Base-by-base conservation (phyloP, 2,329 filamentous ascomycete species). In the Aspergillus fructus region DNA sequence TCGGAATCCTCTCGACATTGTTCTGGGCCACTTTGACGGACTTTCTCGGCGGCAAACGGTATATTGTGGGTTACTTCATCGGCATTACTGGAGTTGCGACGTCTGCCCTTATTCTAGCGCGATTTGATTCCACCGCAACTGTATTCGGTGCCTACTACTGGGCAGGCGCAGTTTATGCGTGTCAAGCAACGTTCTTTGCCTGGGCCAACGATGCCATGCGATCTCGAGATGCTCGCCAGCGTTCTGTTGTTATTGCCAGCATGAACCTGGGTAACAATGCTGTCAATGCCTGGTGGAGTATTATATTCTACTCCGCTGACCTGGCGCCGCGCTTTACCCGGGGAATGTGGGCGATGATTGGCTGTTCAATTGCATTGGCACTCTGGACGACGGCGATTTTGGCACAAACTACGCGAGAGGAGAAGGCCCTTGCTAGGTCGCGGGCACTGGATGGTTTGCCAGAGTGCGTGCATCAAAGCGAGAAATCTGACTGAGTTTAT, bases 161-260 rank as follows among this genome's bases (percentile, higher is more conserved):
- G 83, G 85, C 87, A 0, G 88, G 88, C 1, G 77, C 82, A 3
- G 85, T 89, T 0, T 90, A 90, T 63, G 87, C 88, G 0, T 89
- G 87, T 65, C 87, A 91, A 71, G 87, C 88, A 0, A 88, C 85
- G 0, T 90, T 90, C 63, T 90, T 91, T 63, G 88, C 88, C 0
- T 90, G 88, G 88, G 88, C 86, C 21, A 90, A 91, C 63, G 88
- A 90, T 64, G 84, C 85, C 2, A 83, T 89, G 75, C 79, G 85
- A 9, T 81, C 83, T 55, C 83, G 89, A 64, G 83, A 89, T 59
- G 81, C 82, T 19, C 80, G 85, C 45, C 82, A 87, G 62, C 78
- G 88, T 3, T 85, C 82, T 2, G 81, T 90, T 2, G 87, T 90
- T 0, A 81, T 91, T 39, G 88, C 87, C 0, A 84, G 85, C 12